A percentile compares a stretch with the other conserved stretches of the same genome.
Evolutionary conservation across 2,329 filamentous ascomycete genomes (phyloP).

Genomic region (Atkinsonella hypoxylon): DNA sequence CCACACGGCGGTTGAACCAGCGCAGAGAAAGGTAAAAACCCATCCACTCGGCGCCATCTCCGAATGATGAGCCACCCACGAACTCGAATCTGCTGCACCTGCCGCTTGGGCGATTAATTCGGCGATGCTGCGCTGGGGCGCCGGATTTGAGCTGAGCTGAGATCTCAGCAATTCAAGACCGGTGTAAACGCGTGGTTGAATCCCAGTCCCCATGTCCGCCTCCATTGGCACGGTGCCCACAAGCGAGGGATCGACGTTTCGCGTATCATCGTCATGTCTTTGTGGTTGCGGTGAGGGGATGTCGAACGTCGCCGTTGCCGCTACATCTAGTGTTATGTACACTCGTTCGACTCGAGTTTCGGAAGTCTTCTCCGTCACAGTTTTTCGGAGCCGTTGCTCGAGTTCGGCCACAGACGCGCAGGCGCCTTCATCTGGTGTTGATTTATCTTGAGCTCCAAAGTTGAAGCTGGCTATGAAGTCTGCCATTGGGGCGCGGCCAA

Average conservation of each 20-base stretch:
- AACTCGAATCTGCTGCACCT: slow-evolving; percentile 33
- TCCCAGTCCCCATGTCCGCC: slow-evolving; percentile 7
- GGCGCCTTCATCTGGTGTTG: slow-evolving; percentile 12
- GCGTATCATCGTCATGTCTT: slow-evolving; percentile 18
- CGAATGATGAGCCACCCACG: slow-evolving; percentile 35
- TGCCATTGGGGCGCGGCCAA: slow-evolving; percentile 15
- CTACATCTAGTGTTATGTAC: too few species aligned
- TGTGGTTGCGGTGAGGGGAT: slow-evolving; percentile 34
- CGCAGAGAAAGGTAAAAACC: slow-evolving; percentile 42
- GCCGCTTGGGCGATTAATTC: slow-evolving; percentile 34
- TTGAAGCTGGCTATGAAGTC: slow-evolving; percentile 28
- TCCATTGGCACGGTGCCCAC: slow-evolving; percentile 15
- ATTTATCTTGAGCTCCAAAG: slow-evolving; percentile 14
- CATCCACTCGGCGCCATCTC: slow-evolving; percentile 36
- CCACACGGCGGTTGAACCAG: slow-evolving; percentile 40
- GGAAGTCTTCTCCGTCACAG: slow-evolving; percentile 30
- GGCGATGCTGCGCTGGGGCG: slow-evolving; percentile 35
- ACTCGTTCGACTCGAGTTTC: slow-evolving; percentile 38
- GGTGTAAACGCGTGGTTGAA: slow-evolving; percentile 26
- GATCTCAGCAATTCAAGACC: slow-evolving; percentile 34
- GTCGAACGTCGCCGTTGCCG: slow-evolving; percentile 28
- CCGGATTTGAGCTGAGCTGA: slow-evolving; percentile 36
- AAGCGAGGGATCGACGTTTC: slow-evolving; percentile 23
- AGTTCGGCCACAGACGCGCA: slow-evolving; percentile 32
- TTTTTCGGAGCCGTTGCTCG: slow-evolving; percentile 28